Percentiles rank a stretch among this genome's conserved stretches.
Evolutionary conservation across 768 basidiomycete species (phyloP).

Genomic region (Amanita jacksonii): DNA sequence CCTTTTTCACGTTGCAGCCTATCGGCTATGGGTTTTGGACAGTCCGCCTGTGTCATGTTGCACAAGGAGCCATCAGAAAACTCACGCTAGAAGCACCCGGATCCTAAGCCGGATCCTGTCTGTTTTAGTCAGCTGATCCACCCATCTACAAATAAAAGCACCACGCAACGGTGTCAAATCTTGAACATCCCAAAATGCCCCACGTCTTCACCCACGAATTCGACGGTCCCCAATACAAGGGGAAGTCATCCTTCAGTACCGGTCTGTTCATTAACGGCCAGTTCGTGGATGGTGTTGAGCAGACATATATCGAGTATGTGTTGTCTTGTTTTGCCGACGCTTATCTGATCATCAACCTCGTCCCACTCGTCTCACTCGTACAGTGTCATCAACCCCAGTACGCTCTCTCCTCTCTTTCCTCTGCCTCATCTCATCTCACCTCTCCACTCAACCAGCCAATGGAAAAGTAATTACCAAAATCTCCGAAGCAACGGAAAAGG

Average conservation of each 20-base stretch:
- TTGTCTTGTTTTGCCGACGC: no score
- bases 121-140: no score
- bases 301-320: constrained; percentile 5
- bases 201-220: constrained; percentile 38
- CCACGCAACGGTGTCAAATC: no score
- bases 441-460: constrained; percentile 33
- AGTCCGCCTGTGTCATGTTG: no score
- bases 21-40: no score
- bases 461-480: constrained; percentile 55
- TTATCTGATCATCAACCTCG: background rate
- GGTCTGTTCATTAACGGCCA: constrained; percentile 24
- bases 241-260: constrained; percentile 47
- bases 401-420: constrained; percentile 7
- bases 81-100: no score
- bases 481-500: constrained; percentile 50
- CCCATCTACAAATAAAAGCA: no score
- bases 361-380: background rate
- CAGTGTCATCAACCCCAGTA: constrained; percentile 53
- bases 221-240: constrained; percentile 44
- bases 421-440: background rate
- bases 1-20: no score
- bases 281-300: constrained; percentile 6
- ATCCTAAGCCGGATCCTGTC: no score
- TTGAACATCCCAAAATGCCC: constrained; percentile 17
- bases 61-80: no score